These are phyloP conservation scores for Paraphoma sp. DNA, from an alignment of 2,329 filamentous ascomycete genomes.

Conservation along the genomic window DNA sequence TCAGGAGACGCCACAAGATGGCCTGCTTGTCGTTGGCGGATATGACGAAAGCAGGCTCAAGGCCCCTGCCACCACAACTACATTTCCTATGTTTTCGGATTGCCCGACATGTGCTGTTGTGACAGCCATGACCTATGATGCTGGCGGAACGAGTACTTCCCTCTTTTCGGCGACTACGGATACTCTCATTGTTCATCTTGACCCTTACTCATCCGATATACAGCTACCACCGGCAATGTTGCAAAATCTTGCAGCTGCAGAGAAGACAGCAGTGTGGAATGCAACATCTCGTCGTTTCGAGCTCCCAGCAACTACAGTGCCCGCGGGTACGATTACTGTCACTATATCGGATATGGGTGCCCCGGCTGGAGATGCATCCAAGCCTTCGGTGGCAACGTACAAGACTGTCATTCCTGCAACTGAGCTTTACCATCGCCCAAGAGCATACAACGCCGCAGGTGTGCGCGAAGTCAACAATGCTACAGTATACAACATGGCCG, in stretches of 20 bases:
- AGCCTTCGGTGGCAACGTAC: slow-evolving; percentile 21
- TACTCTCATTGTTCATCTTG: slow-evolving; percentile 18
- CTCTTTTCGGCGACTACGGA: slow-evolving; percentile 14
- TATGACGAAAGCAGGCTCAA: slow-evolving; percentile 22
- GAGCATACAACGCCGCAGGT: slow-evolving; percentile 18
- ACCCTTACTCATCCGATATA: slow-evolving; percentile 20
- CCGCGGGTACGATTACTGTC: slow-evolving; percentile 20
- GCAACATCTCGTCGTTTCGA: slow-evolving; percentile 20
- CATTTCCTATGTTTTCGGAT: slow-evolving; percentile 25
- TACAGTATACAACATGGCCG: slow-evolving; percentile 23
- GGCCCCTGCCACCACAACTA: slow-evolving; percentile 9
- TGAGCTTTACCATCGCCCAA: slow-evolving; percentile 20
- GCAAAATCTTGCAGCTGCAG: slow-evolving; percentile 16
- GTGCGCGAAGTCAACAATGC: slow-evolving; percentile 20
- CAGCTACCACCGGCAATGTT: slow-evolving; percentile 17
- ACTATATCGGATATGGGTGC: slow-evolving; percentile 20
- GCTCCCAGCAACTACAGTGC: slow-evolving; percentile 17
- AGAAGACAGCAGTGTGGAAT: slow-evolving; percentile 23
- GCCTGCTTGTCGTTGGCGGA: slow-evolving; percentile 20
- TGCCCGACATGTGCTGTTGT: slow-evolving; percentile 25
- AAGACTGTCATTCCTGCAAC: slow-evolving; percentile 22
- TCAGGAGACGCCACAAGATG: slow-evolving; percentile 20
- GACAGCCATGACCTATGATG: slow-evolving; percentile 26
- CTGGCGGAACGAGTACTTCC: slow-evolving; percentile 17
- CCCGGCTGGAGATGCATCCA: slow-evolving; percentile 18